Base-by-base conservation (phyloP, 164 flowering plant genomes). In the Nelumbo lutea region DNA sequence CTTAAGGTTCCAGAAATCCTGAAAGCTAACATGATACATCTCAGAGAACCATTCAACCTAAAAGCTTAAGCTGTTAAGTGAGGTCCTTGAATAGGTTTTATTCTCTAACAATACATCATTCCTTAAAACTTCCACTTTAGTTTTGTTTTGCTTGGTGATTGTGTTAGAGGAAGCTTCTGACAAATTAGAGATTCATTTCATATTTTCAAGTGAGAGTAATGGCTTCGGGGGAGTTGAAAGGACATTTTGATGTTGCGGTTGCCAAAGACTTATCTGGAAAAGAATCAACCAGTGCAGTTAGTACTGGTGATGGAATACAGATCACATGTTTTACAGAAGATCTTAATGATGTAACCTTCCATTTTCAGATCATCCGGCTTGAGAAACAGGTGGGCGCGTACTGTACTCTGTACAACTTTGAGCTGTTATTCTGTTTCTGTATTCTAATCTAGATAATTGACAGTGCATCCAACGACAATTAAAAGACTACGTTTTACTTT, bases 301-400 rank as follows among this genome's bases (percentile, higher is more conserved):
- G 44, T 52, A 1, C 40, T 39, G 59, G 42, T 14, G 71, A 67
- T 38, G 78, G 81, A 27, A 68, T 82, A 50, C 78, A 79, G 71
- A 59, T 89, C 78, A 80, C 86, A 0, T 80, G 86, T 76, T 85
- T 87, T 66, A 76, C 82, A 1, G 87, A 89, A 39, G 76, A 75
- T 40, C 61, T 79, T 15, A 79, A 83, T 7, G 89, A 86, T 27
- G 80, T 71, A 7, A 76, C 83, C 10, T 81, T 89, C 61, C 82
- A 87, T 77, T 85, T 86, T 71, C 96, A 89, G 79, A 87, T 87
- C 71, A 86, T 86, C 59, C 83, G 83, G 62, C 84, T 89, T 58
- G 78, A 73, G 15, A 86, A 81, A 62, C 92, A 89, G 91, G 91
- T 86, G 45, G 43, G 39, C n/a, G 42, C 9, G 43, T 52, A 42